These are phyloP conservation scores for Aspergillus piperis DNA, from an alignment of 2,329 filamentous ascomycete species.

Conservation along the genomic window DNA sequence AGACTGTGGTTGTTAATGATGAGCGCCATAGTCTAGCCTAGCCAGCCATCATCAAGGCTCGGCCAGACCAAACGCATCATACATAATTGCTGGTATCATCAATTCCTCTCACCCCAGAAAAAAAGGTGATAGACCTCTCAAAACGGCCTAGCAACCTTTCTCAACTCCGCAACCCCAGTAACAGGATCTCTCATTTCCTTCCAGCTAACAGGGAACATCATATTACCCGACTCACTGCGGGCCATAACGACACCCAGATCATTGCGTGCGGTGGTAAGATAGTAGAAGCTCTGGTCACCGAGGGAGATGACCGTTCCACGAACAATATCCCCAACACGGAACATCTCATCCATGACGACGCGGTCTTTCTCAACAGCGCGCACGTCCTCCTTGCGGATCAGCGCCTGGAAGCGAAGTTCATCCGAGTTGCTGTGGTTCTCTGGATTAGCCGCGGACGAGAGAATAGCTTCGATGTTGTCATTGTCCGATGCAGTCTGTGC, in stretches of 20 bases:
- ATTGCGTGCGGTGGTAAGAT: slow-evolving; percentile 88
- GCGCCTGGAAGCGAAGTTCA: slow-evolving; percentile 71
- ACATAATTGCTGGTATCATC: slow-evolving; percentile 2
- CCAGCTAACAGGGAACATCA: slow-evolving; percentile 93
- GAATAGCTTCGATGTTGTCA: slow-evolving; percentile 41
- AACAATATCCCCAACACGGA: slow-evolving; percentile 90
- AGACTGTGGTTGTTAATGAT: too few species aligned
- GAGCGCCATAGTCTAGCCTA: too few species aligned
- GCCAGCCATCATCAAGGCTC: too few species aligned
- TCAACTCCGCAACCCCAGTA: slow-evolving; percentile 72
- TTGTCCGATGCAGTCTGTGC: slow-evolving; percentile 34
- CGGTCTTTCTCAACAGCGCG: slow-evolving; percentile 94
- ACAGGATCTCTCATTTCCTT: slow-evolving; percentile 86
- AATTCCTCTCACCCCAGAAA: not conserved
- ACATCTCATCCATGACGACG: slow-evolving; percentile 86
- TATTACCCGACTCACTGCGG: slow-evolving; percentile 79
- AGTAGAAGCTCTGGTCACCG: slow-evolving; percentile 93
- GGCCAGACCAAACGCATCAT: too few species aligned
- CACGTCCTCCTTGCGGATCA: slow-evolving; percentile 88
- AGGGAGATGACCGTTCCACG: slow-evolving; percentile 84
- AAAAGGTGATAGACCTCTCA: slow-evolving; percentile 47
- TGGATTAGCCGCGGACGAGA: slow-evolving; percentile 41
- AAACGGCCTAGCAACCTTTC: slow-evolving; percentile 93
- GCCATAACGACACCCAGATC: slow-evolving; percentile 94
- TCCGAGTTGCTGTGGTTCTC: slow-evolving; percentile 56